Base-by-base conservation (phyloP, 2,329 filamentous ascomycete genomes). In the Leptographium radiaticola region DNA sequence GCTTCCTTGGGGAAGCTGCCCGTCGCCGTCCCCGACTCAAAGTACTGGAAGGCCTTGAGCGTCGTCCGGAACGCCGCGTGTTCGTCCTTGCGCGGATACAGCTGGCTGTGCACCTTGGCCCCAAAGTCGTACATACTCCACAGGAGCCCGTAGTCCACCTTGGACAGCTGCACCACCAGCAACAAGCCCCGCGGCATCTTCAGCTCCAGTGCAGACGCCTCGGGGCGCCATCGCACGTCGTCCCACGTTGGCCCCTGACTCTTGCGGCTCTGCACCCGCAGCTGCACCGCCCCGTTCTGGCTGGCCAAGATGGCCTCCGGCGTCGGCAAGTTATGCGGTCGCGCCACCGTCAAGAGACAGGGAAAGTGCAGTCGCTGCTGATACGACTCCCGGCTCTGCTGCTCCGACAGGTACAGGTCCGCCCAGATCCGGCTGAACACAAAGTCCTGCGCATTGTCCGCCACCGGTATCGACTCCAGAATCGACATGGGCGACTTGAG, bases 51-150 rank as follows among this genome's bases (percentile, higher is more conserved):
- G 31, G 83, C 79, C 46, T 80, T 80, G 10, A 95, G 70, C 1
- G 79, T 82, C 9, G 80, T 76, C 61, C 84, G 80, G 64, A 87
- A 89, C 2, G 86, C 74, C 54, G 85, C 68, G 2, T 73, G 73
- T 68, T 96, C 90, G 52, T 87, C 85, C 34, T 75, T 73, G 43
- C 81, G 77, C 8, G 83, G 80, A 39, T 81, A 80, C 44, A 95
- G 73, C 51, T 81, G 86, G 31, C 76, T 75, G 62, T 89, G 84
- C 2, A 91, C 80, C 62, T 86, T 88, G 59, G 77, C 79, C 31
- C 86, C 87, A 65, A 94, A 91, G 56, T 95, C 88, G 59, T 89
- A 88, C 67, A 94, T 88, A 61, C 81, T 86, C 80, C 84, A 90
- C 12, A 95, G 69, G 58, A 79, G 82, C 57, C 83, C 80, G 70